Base-by-base conservation (phyloP, 208 protist genomes). In the Zelonia costaricensis region DNA sequence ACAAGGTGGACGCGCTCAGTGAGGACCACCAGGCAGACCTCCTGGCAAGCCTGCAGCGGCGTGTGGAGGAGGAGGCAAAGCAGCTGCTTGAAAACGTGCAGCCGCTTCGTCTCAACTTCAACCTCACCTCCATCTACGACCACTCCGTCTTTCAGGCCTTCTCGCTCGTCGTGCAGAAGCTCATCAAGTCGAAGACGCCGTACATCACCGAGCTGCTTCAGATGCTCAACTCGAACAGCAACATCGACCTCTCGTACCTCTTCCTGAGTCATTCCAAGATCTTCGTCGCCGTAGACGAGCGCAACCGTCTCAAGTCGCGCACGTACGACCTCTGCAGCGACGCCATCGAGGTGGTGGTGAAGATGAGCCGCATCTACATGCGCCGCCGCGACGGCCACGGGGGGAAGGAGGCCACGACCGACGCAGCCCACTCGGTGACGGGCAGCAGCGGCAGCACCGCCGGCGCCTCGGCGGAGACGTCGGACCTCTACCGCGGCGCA, bases 111-210 rank as follows among this genome's bases (percentile, higher is more conserved):
- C 66, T 95, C 33, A 92, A 92, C 64, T 95, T 93, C 62, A 95
- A 95, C 55, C 81, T 95, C 35, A 95, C 90, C 16, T 93, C 86
- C 20, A 95, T 95, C 51, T 95, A 92, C 62, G 90, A 95, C 59
- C 86, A 95, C 61, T 95, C 90, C 25, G 82, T 95, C 36, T 95
- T 95, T 63, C 85, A 95, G 67, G 90, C 90, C 23, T 95, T 95
- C 61, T 95, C 90, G 2, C 51, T 91, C 3, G 90, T 95, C 3
- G 90, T 95, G 42, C 90, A 93, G 56, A 79, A 82, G 35, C 79
- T 95, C 1, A 93, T 93, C 45, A 83, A 82, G 67, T 69, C 58
- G n/a, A 84, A 92, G 64, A 79, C 70, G 20, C 79, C 78, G 42
- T 92, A 92, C 62, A 91, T 95, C 43, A 90, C 77, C 25, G 86